Evolutionary conservation across 352 stramenopile genomes (phyloP), one percentile per base, ranked within the genome.

Genomic region (Peronospora farinosa): DNA sequence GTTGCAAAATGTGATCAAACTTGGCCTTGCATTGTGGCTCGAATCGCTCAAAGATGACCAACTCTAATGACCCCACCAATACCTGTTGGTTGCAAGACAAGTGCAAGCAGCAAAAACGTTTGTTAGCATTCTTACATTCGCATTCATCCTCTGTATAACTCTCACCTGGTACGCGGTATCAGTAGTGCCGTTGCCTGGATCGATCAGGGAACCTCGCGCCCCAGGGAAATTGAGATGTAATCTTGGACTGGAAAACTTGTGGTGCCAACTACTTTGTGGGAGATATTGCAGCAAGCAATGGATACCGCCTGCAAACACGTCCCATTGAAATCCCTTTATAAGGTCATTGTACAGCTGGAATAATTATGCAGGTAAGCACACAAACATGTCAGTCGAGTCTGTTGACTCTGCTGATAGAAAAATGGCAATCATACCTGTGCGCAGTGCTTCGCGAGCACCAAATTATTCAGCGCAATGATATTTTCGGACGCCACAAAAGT

Each of bases 21-120:
- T 78, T 63, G 36, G 77, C 65, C 33, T 75, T 80, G 41, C 71
- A 68, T 23, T 77, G 63, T 7, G 73, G 65, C 44, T 89, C 69
- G 21, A 90, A 74, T 8, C 76, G 75, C 54, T 92, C 82, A 50
- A 92, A 92, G 40, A 92, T 85, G n/a, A 92, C 69, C 23, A 92
- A 47, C 51, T 92, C 82, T 7, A 92, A 53, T 7, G 70, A 86
- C n/a, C 82, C 82, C 2, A 76, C 65, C 2, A 92, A 62, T 16
- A 92, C 71, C 67, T 87, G 43, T 12, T n/a, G 36, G 6, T 41
- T 27, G 7, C 27, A 46, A 27, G 30, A 41, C 52, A 9, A 32
- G 13, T 9, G 2, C 35, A 48, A 23, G 8, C 43, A 51, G 51
- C 33, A 51, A 35, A 21, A 23, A 33, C 12, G 33, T 33, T 27